Evolutionary conservation across 805 yeast species (phyloP), one percentile per base, ranked within the genome.

Genomic region (Metschnikowia koreensis): DNA sequence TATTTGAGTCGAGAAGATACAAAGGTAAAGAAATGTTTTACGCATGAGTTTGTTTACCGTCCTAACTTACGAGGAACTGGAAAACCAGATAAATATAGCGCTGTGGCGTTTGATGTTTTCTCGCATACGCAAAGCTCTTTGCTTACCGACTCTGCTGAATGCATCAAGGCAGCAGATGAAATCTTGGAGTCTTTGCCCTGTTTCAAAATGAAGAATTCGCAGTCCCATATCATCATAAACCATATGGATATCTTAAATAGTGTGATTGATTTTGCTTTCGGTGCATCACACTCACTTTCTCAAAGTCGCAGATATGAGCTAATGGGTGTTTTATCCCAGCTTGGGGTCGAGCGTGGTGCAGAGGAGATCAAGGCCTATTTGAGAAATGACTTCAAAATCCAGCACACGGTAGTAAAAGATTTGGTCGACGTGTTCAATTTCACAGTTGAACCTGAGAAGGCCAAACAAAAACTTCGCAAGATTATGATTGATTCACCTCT

Each of bases 41-140:
- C 96, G 29, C 81, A 87, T 55, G 96, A 89, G 46, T 82, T 83
- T 59, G 98, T 94, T 1, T 94, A 83, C 65, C 78, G 98, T 46
- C 85, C 91, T 0, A 71, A 65, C 49, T 47, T 67, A 12, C 75
- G 80, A 38, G 86, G 89, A 16, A 44, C 65, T 13, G 81, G 89
- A 1, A 90, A 86, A 22, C 96, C 96, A 0, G 78, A 81, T 27
- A 83, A 81, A 60, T 91, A 84, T 65, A 82, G 86, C 31, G 96
- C 96, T 53, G 82, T 90, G 38, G 96, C 87, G 61, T 92, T 93
- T 68, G 98, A 94, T 67, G 85, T 91, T 26, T 74, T 87, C 2
- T 75, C 87, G 0, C 72, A 75, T n/a, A 77, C 73, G 34, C 27
- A 26, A 9, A 38, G 36, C 11, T 39, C 51, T 8, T 46, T 52